Conservation (phyloP, 306 rosid species). For the Cicer pinnatifidum region DNA sequence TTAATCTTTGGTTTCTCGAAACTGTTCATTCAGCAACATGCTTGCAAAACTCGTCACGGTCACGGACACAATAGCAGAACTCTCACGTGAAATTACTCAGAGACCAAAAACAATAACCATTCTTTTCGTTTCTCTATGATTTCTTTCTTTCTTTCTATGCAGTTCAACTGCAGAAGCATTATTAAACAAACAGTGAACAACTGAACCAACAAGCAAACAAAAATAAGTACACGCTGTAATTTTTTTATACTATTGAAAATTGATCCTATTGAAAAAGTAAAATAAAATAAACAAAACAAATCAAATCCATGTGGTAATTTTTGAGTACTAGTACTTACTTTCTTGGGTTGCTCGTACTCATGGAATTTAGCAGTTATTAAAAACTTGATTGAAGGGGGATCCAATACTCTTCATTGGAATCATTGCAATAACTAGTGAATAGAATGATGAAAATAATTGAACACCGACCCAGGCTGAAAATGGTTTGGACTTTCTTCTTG, state of each 20-base stretch:
- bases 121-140: constrained; percentile 49
- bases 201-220: constrained; percentile 41
- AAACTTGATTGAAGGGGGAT: constrained; percentile 40
- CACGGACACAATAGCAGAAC: constrained; percentile 49
- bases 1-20: constrained; percentile 48
- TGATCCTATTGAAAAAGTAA: too few relatives aligned
- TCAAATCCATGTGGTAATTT: constrained; percentile 11
- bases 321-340: constrained; percentile 30
- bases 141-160: constrained; percentile 24
- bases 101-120: constrained; percentile 43
- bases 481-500: not conserved
- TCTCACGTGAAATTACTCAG: constrained; percentile 50
- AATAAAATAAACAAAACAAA: constrained; percentile 7
- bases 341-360: constrained; percentile 42
- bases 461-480: not conserved
- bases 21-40: constrained; percentile 20
- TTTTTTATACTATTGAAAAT: not conserved
- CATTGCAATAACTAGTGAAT: constrained; percentile 29
- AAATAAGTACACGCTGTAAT: not conserved
- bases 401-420: constrained; percentile 38
- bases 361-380: constrained; percentile 43
- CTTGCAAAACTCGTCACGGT: constrained; percentile 37
- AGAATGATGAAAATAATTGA: constrained; percentile 28
- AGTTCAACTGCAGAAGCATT: constrained; percentile 45
- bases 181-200: constrained; percentile 41